Conservation (phyloP, 495 filamentous ascomycete genomes). For the Glarea lozoyensis region DNA sequence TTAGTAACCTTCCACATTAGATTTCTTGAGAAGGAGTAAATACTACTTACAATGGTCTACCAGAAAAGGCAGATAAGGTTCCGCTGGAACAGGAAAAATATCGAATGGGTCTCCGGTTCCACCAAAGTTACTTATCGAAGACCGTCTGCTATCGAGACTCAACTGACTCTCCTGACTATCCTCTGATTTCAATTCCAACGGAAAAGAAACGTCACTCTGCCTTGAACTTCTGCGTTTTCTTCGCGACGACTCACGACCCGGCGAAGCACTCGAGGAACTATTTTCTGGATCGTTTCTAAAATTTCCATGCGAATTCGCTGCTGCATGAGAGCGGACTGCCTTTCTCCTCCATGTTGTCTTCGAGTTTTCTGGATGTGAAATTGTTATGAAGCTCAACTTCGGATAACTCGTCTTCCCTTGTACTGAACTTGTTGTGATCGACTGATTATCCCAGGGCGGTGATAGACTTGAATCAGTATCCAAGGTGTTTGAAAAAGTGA, state of each 20-base stretch:
- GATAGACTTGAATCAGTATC: no score
- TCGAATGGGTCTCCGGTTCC: slow-evolving; percentile 4
- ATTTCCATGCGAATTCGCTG: slow-evolving; percentile 3
- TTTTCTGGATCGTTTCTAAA: slow-evolving; percentile 1
- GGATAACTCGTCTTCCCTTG: no score
- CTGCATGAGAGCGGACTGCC: slow-evolving; percentile 8
- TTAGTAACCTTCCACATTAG: neutral
- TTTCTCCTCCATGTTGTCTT: neutral
- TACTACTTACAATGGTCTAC: slow-evolving; percentile 4
- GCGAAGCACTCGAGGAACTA: neutral
- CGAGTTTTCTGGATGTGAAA: slow-evolving; percentile 1
- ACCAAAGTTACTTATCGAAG: no score
- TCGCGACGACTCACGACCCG: neutral
- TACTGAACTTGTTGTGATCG: no score
- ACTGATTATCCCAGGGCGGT: no score
- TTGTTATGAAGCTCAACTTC: slow-evolving; percentile 6
- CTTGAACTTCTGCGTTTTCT: neutral
- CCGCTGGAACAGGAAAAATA: slow-evolving; percentile 1
- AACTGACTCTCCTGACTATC: neutral
- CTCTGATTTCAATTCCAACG: neutral
- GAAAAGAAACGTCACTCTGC: no score
- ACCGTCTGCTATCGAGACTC: neutral
- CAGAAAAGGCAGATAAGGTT: neutral
- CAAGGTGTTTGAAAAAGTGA: no score
- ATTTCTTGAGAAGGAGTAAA: neutral